phyloP scores from a whole-genome alignment of 495 filamentous ascomycete species.

The Thermothielavioides terrestris region DNA sequence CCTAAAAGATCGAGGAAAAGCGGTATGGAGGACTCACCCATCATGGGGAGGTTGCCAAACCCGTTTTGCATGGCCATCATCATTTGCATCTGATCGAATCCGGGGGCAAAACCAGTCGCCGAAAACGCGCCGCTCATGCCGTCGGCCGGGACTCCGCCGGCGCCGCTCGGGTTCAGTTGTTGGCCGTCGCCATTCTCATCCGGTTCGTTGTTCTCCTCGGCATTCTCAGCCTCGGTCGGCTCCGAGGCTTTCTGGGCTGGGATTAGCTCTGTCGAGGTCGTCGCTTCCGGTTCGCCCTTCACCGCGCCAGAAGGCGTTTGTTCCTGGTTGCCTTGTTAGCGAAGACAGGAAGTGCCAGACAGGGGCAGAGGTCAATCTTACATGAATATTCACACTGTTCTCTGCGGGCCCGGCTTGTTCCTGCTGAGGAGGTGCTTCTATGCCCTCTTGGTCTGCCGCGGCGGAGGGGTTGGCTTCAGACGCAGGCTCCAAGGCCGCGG shows the following conservation, averaged over 20 bases:
- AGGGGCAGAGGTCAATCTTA: neutral
- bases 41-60: slow-evolving; percentile 64
- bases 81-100: slow-evolving; percentile 65
- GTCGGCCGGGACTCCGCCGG: slow-evolving; percentile 39
- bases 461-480: slow-evolving; percentile 7
- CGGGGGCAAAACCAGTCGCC: slow-evolving; percentile 57
- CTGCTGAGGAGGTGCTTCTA: slow-evolving; percentile 10
- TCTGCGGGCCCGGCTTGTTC: neutral
- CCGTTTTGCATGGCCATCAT: slow-evolving; percentile 63
- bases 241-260: slow-evolving; percentile 9
- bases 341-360: neutral
- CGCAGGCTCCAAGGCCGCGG: neutral
- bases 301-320: slow-evolving; percentile 1
- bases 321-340: slow-evolving; percentile 15
- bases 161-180: slow-evolving; percentile 26
- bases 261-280: neutral
- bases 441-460: slow-evolving; percentile 18
- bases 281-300: slow-evolving; percentile 4
- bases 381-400: neutral
- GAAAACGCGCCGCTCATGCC: slow-evolving; percentile 47
- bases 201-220: slow-evolving; percentile 25
- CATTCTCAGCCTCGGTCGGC: slow-evolving; percentile 19
- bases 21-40: slow-evolving; percentile 80
- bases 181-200: slow-evolving; percentile 26
- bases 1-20: too few relatives aligned